phyloP scores from a whole-genome alignment of 192 early-diverging fungal genomes.

The Entomortierella beljakovae region DNA sequence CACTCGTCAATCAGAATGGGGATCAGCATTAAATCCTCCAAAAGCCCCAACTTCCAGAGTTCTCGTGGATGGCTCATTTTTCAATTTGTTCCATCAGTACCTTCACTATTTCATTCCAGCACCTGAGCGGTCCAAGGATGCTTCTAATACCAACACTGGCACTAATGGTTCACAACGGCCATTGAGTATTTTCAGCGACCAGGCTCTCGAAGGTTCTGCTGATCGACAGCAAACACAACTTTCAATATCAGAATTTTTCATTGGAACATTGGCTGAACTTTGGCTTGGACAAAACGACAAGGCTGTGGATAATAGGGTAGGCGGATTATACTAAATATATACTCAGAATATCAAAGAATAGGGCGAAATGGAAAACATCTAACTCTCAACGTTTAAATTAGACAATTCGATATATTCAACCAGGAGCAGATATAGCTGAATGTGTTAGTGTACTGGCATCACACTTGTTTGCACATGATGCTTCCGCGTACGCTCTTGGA shows the following conservation, averaged over 20 bases:
- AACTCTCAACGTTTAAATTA: neutral
- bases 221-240: conserved; percentile 40
- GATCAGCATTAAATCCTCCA: conserved; percentile 19
- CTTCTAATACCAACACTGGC: neutral
- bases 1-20: conserved; percentile 17
- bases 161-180: neutral
- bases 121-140: conserved; percentile 18
- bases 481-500: conserved; percentile 38
- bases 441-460: conserved; percentile 33
- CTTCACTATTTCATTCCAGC: conserved; percentile 47
- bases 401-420: conserved; percentile 45
- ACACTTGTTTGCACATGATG: conserved; percentile 23
- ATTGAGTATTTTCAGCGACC: conserved; percentile 32
- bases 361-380: neutral
- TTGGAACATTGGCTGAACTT: conserved; percentile 44
- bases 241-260: conserved; percentile 45
- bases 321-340: neutral
- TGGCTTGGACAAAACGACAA: conserved; percentile 48
- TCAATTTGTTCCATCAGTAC: conserved; percentile 44
- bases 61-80: conserved; percentile 46
- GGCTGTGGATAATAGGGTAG: conserved; percentile 40
- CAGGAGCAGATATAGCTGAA: conserved; percentile 36
- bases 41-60: conserved; percentile 18
- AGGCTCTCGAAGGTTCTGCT: conserved; percentile 23
- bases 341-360: too few species aligned